Percentiles rank a stretch among this genome's conserved stretches.
Conservation (phyloP, 108 stramenopile species). For the Heterococcus sp. region DNA sequence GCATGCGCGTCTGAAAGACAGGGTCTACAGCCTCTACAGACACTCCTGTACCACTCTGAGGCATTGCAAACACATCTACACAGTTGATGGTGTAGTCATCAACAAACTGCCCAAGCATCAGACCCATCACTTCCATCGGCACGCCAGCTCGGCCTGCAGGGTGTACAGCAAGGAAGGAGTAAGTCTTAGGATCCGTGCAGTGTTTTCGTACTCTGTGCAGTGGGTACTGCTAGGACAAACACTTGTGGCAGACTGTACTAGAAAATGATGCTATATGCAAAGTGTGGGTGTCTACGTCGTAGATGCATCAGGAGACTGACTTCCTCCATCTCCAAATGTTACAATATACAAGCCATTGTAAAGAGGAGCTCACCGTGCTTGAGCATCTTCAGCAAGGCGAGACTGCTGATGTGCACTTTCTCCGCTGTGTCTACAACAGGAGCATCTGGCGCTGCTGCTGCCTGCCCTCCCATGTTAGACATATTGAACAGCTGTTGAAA, state of each 20-base stretch:
- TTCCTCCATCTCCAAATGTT: too few species aligned
- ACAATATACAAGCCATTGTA: too few species aligned
- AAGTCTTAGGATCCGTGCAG: too few species aligned
- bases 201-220: too few species aligned
- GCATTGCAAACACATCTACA: constrained; percentile 99
- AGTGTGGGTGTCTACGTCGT: too few species aligned
- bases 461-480: constrained; percentile 17
- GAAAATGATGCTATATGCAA: too few species aligned
- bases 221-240: too few species aligned
- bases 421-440: constrained; percentile 48
- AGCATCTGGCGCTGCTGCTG: constrained; percentile 24
- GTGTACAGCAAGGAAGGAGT: too few species aligned
- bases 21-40: constrained; percentile 97
- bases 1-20: constrained; percentile 97
- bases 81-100: constrained; percentile 99
- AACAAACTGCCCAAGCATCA: constrained; percentile 99
- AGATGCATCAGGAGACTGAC: too few species aligned
- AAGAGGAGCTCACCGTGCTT: constrained; percentile 74
- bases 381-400: constrained; percentile 98
- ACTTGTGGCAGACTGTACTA: too few species aligned
- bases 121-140: constrained; percentile 99
- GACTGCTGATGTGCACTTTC: constrained; percentile 87
- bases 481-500: constrained; percentile 48
- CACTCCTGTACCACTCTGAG: constrained; percentile 93
- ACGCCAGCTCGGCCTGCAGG: constrained; percentile 87